A percentile compares a stretch with the other conserved stretches of the same genome.
phyloP scores from a whole-genome alignment of 2,329 filamentous ascomycete species.

The Penicillium thymicola region DNA sequence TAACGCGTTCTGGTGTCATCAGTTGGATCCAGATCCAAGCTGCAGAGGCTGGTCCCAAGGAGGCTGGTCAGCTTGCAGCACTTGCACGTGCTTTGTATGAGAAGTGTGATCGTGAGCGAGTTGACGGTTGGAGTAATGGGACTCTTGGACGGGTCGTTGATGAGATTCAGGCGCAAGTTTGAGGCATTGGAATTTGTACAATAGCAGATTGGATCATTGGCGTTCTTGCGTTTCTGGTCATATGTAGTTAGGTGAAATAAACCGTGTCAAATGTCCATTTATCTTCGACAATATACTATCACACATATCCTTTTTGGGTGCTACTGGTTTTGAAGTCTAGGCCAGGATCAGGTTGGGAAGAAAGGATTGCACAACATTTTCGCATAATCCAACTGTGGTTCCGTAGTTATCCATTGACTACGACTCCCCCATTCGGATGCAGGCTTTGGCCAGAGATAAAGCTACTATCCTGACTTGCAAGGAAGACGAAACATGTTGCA shows the following conservation, averaged over 20 bases:
- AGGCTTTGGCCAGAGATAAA: conserved; percentile 69
- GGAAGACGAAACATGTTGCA: conserved; percentile 75
- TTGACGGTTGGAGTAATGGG: conserved; percentile 63
- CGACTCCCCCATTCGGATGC: conserved; percentile 59
- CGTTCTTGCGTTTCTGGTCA: not conserved
- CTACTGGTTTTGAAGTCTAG: not conserved
- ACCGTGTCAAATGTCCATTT: not conserved
- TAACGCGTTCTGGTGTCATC: conserved; percentile 71
- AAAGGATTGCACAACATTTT: too few species aligned
- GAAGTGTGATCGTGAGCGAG: conserved; percentile 64
- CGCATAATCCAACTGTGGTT: not conserved
- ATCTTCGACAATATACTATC: not conserved
- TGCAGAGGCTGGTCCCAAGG: conserved; percentile 47
- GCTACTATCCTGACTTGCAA: conserved; percentile 70
- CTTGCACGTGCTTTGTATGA: conserved; percentile 61
- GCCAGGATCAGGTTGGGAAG: not conserved
- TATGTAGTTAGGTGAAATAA: not conserved
- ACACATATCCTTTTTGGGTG: not conserved
- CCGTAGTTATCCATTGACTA: conserved; percentile 47
- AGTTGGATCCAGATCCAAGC: conserved; percentile 69
- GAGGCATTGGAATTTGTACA: not conserved
- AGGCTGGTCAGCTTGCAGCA: conserved; percentile 45
- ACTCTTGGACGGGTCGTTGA: conserved; percentile 35
- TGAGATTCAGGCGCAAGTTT: conserved; percentile 14
- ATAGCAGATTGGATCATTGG: not conserved